Percentiles rank a stretch among this genome's conserved stretches.
phyloP scores from a whole-genome alignment of 306 rosid genomes.

The Astragalus membranaceus region DNA sequence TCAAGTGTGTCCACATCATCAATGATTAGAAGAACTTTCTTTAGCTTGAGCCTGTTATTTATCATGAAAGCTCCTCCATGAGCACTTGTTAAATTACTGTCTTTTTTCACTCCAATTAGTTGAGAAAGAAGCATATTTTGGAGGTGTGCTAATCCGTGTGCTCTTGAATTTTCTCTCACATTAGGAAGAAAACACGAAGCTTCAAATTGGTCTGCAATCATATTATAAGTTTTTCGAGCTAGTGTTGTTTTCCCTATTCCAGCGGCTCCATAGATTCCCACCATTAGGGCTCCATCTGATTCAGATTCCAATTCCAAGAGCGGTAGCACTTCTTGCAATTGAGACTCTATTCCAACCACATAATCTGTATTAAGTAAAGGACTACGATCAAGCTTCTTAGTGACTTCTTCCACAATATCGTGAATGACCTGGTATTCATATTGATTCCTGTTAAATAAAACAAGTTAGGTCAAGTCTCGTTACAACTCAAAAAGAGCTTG shows the following conservation, averaged over 20 bases:
- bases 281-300: background rate
- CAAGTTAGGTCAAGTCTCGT: too few species aligned
- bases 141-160: background rate
- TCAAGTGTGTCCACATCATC: slow-evolving; percentile 8
- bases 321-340: background rate
- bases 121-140: slow-evolving; percentile 18
- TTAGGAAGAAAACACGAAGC: background rate
- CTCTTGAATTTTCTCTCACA: background rate
- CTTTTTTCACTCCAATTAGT: background rate
- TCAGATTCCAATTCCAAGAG: background rate
- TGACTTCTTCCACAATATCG: too few species aligned
- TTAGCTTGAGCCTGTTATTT: background rate
- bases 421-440: too few species aligned
- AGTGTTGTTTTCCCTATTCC: slow-evolving; percentile 22
- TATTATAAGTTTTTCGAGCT: background rate
- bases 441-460: too few species aligned
- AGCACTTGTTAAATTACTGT: too few species aligned
- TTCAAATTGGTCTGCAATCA: background rate
- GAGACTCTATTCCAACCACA: slow-evolving; percentile 4
- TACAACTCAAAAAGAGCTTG: too few species aligned
- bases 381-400: too few species aligned
- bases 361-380: background rate
- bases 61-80: slow-evolving; percentile 5
- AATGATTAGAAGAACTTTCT: slow-evolving; percentile 15
- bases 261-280: slow-evolving; percentile 16